These are phyloP conservation scores for Plasmodium sp. DNA, from an alignment of 169 alveolate species.

Conservation along the genomic window DNA sequence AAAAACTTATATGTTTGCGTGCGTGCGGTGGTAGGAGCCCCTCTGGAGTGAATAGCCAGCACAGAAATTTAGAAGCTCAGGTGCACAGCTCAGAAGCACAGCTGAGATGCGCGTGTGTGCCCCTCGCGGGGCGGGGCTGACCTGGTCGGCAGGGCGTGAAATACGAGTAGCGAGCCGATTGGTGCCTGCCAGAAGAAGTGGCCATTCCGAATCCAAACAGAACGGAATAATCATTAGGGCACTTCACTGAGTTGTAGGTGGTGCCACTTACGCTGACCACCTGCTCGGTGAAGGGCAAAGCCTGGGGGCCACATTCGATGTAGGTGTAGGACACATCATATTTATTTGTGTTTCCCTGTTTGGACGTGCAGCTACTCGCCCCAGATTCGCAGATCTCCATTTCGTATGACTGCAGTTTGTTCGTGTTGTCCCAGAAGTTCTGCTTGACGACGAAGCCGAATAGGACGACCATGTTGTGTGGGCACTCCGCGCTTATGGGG, in stretches of 20 bases:
- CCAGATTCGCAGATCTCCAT: conserved; percentile 65
- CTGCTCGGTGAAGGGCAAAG: conserved; percentile 36
- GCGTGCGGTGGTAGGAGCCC: neutral
- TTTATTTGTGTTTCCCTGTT: conserved; percentile 60
- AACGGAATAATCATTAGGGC: conserved; percentile 76
- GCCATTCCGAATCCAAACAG: conserved; percentile 78
- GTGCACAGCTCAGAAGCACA: neutral
- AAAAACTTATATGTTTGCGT: neutral
- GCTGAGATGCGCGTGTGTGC: neutral
- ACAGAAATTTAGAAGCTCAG: neutral
- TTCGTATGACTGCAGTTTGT: conserved; percentile 50
- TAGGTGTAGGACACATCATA: conserved; percentile 71
- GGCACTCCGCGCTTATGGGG: conserved; percentile 80
- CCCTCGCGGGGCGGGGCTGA: conserved; percentile 2
- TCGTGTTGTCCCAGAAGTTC: conserved; percentile 65
- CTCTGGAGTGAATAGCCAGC: neutral
- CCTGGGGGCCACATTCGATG: conserved; percentile 56
- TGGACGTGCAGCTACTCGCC: conserved; percentile 74
- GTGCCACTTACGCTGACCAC: conserved; percentile 41
- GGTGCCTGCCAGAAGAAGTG: conserved; percentile 36
- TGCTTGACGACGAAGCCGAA: conserved; percentile 75
- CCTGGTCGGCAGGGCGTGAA: conserved; percentile 79
- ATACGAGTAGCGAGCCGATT: conserved; percentile 52
- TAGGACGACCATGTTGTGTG: conserved; percentile 61
- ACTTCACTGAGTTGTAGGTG: conserved; percentile 51